Evolutionary conservation across 177 flowering plant species (phyloP), one percentile per base, ranked within the genome.

Genomic region (Vitis hybrid): DNA sequence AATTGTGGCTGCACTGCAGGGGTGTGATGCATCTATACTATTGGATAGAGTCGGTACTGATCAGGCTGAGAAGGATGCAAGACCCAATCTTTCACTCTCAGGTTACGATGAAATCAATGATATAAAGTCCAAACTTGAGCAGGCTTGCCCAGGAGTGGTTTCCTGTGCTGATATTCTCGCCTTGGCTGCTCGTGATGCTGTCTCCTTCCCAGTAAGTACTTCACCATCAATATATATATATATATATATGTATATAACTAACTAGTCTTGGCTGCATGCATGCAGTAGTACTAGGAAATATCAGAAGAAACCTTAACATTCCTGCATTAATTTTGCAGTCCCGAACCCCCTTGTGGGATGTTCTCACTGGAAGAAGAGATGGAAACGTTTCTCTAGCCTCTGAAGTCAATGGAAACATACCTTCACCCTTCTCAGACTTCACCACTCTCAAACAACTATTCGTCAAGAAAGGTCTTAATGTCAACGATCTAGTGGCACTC

Each of bases 151-250:
- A 2, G 66, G 70, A 19, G 30, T 61, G 7, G 85, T 82, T 0
- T 82, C 85, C 0, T 82, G 91, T 52, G 91, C 89, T 13, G 91
- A 87, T 63, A 85, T 85, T 52, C 27, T 87, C 2, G 79, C 86
- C n/a, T 72, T 85, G 51, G 84, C 81, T 6, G 82, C 91, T 56
- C 71, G 89, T 1, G 89, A 87, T 59, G 56, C 90, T 3, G 84
- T 87, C 50, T 78, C 87, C 12, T 75, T 65, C 60, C 82, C 66
- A 49, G 90, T 86, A 71, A 79, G 70, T 66, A 0, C 48, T 12
- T 58, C 3, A 4, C 64, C 21, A 11, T 15, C 24, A 59, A 59
- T 21, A 18, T 18, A 18, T 18, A 18, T 18, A 18, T 18, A 18
- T 18, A 21, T 21, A 21, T 21, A 21, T 21, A 21, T 21, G 24